Percentiles rank a stretch among this genome's conserved stretches.
phyloP scores from a whole-genome alignment of 2,329 filamentous ascomycete genomes.

The Beauveria pseudobassiana region DNA sequence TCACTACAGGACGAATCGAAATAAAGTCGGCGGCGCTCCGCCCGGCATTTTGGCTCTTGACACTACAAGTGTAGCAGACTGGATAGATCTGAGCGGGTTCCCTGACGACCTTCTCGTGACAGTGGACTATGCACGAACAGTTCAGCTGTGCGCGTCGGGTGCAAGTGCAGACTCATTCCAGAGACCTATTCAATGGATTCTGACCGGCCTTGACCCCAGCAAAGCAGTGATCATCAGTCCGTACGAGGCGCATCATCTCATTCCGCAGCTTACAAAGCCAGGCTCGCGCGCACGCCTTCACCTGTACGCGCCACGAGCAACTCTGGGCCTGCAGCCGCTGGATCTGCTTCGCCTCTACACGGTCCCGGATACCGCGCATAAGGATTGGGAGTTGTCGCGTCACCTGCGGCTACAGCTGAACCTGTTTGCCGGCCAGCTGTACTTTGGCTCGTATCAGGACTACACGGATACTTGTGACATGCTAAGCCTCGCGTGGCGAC shows the following conservation, averaged over 20 bases:
- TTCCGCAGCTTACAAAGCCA: slow-evolving; percentile 25
- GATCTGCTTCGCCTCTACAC: background rate
- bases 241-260: slow-evolving; percentile 47
- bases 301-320: slow-evolving; percentile 30
- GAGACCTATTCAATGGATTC: slow-evolving; percentile 2
- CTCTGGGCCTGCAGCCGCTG: background rate
- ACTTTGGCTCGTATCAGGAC: slow-evolving; percentile 45
- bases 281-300: slow-evolving; percentile 33
- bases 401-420: slow-evolving; percentile 35
- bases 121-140: background rate
- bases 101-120: background rate
- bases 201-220: background rate
- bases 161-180: background rate
- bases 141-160: background rate
- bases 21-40: background rate
- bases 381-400: background rate
- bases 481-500: slow-evolving; percentile 38
- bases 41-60: background rate
- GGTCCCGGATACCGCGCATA: background rate
- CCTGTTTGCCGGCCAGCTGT: slow-evolving; percentile 62
- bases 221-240: slow-evolving; percentile 52
- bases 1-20: background rate
- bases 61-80: background rate
- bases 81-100: background rate
- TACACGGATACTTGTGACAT: slow-evolving; percentile 46